Conservation (phyloP, 1,284 basidiomycete species). For the Coniferiporia sulphurascens region DNA sequence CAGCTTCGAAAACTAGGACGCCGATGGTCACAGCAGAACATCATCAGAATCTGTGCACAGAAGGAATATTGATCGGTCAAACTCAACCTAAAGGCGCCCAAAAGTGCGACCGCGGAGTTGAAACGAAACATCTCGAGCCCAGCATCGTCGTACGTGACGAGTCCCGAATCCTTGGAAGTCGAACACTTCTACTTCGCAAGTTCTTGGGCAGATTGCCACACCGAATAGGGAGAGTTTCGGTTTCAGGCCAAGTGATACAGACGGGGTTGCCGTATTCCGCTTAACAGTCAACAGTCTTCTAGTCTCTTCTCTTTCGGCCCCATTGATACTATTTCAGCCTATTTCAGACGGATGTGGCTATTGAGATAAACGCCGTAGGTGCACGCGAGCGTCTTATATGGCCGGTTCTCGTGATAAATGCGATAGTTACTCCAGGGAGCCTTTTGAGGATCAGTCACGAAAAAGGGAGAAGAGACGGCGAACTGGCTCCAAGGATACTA, state of each 20-base stretch:
- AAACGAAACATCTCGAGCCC: not conserved
- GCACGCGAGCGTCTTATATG: not conserved
- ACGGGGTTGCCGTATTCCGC: not conserved
- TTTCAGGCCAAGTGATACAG: not conserved
- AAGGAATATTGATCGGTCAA: not conserved
- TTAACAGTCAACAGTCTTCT: not conserved
- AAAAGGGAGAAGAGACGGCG: too few relatives aligned
- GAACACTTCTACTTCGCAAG: not conserved
- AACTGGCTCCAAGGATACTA: too few relatives aligned
- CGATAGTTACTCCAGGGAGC: too few relatives aligned
- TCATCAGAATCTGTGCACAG: not conserved
- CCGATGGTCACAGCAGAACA: not conserved
- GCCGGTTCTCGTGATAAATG: too few relatives aligned
- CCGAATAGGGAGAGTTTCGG: not conserved
- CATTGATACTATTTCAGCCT: too few relatives aligned
- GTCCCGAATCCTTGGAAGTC: not conserved
- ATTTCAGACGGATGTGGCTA: not conserved
- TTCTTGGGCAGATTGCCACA: not conserved
- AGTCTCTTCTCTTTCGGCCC: too few relatives aligned
- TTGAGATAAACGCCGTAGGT: not conserved
- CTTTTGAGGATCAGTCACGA: too few relatives aligned
- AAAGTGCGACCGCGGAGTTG: not conserved
- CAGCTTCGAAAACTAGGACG: too few relatives aligned
- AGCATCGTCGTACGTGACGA: not conserved
- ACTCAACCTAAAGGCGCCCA: not conserved